Conservation (phyloP, 495 filamentous ascomycete species). For the Aspergillus hancockii region DNA sequence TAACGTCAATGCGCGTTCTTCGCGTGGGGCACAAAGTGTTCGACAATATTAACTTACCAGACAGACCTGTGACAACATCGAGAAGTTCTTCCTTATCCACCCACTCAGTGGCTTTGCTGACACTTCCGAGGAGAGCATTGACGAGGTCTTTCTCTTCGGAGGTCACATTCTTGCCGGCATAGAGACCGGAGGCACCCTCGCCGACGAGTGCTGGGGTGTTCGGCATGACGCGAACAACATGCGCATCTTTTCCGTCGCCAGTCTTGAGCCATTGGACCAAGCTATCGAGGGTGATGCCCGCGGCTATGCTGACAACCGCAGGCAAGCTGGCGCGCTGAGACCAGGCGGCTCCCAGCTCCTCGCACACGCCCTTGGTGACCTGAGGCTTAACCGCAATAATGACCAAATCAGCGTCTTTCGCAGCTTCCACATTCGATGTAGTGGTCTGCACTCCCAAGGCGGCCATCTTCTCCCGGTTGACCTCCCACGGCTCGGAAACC, state of each 20-base stretch:
- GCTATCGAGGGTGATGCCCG: slow-evolving; percentile 41
- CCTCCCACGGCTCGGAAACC: slow-evolving; percentile 82
- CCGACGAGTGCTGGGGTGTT: slow-evolving; percentile 44
- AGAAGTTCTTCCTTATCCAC: slow-evolving; percentile 42
- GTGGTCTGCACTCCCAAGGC: slow-evolving; percentile 82
- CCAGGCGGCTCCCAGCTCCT: slow-evolving; percentile 85
- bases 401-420: slow-evolving; percentile 90
- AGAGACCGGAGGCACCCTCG: slow-evolving; percentile 39
- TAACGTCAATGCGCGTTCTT: neutral
- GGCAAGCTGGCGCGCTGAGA: slow-evolving; percentile 67
- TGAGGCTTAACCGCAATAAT: slow-evolving; percentile 74
- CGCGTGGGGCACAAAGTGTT: too few relatives aligned
- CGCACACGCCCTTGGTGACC: slow-evolving; percentile 83
- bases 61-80: slow-evolving; percentile 44
- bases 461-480: slow-evolving; percentile 83
- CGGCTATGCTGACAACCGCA: slow-evolving; percentile 44
- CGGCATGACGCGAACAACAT: slow-evolving; percentile 44
- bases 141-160: slow-evolving; percentile 38
- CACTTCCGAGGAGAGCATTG: slow-evolving; percentile 33
- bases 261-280: slow-evolving; percentile 35
- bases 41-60: slow-evolving; percentile 30
- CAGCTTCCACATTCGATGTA: slow-evolving; percentile 81
- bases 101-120: slow-evolving; percentile 44
- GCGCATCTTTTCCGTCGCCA: slow-evolving; percentile 26
- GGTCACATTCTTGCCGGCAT: slow-evolving; percentile 33